phyloP scores from a whole-genome alignment of 139 green algal genomes.

The Dunaliella sp. region DNA sequence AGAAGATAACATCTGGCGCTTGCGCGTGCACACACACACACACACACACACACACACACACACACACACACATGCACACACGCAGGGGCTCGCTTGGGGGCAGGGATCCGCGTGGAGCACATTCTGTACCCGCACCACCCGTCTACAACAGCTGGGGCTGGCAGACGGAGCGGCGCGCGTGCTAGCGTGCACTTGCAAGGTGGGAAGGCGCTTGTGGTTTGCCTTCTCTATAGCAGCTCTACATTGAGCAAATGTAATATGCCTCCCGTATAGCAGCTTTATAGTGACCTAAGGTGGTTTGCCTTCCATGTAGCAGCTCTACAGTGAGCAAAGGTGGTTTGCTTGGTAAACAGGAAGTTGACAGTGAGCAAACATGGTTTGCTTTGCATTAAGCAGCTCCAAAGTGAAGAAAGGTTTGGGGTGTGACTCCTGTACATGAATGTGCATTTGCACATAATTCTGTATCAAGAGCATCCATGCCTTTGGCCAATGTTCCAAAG shows the following conservation, averaged over 20 bases:
- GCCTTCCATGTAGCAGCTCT: background rate
- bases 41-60: background rate
- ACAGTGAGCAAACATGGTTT: no score
- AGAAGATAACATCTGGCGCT: no score
- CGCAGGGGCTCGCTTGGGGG: background rate
- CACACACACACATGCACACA: background rate
- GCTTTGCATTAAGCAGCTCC: no score
- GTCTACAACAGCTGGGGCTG: background rate
- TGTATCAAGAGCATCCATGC: no score
- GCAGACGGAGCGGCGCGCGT: background rate
- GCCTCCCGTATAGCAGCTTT: background rate
- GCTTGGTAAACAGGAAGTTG: background rate
- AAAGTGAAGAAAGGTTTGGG: no score
- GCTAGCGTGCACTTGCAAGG: background rate
- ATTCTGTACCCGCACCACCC: background rate
- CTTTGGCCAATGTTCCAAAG: no score
- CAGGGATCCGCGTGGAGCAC: slow-evolving; percentile 10
- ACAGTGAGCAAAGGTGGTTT: background rate
- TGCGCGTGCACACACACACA: background rate
- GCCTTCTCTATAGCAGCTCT: background rate
- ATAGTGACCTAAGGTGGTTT: no score
- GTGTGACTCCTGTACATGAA: no score
- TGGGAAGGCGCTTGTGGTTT: background rate
- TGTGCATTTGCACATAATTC: no score
- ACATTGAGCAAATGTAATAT: background rate